Conservation (phyloP, 176 grass and related monocot genomes). For the Oryza glumipatula region DNA sequence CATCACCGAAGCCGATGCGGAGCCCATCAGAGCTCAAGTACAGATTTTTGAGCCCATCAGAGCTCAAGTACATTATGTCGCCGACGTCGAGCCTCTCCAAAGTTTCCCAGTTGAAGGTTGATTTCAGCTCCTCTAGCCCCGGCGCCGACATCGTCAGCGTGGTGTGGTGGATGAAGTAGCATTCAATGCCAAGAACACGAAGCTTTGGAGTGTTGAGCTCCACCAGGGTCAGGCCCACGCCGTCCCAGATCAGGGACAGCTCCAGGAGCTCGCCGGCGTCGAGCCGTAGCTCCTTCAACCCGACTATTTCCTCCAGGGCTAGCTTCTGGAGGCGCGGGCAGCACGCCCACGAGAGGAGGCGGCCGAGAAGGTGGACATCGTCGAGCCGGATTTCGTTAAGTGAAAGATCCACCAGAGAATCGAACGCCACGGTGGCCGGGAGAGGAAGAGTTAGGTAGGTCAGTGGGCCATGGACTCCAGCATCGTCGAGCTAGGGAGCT, state of each 20-base stretch:
- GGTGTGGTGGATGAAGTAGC: too few species aligned
- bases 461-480: background rate
- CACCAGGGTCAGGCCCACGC: too few species aligned
- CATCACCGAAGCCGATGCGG: too few species aligned
- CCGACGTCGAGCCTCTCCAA: background rate
- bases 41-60: background rate
- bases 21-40: too few species aligned
- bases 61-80: background rate
- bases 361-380: background rate
- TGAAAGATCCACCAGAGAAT: background rate
- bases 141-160: too few species aligned
- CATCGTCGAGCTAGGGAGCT: background rate
- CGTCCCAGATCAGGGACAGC: too few species aligned
- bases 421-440: background rate
- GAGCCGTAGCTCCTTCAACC: background rate
- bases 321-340: background rate
- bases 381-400: background rate
- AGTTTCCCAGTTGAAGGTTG: background rate
- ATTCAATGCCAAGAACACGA: background rate
- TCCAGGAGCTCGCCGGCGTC: too few species aligned
- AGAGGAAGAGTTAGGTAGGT: background rate
- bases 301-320: too few species aligned
- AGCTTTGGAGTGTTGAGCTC: background rate
- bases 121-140: background rate
- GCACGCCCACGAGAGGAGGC: background rate